Evolutionary conservation across 2,329 filamentous ascomycete species (phyloP), one percentile per base, ranked within the genome.

Genomic region (Scytalidium lignicola): DNA sequence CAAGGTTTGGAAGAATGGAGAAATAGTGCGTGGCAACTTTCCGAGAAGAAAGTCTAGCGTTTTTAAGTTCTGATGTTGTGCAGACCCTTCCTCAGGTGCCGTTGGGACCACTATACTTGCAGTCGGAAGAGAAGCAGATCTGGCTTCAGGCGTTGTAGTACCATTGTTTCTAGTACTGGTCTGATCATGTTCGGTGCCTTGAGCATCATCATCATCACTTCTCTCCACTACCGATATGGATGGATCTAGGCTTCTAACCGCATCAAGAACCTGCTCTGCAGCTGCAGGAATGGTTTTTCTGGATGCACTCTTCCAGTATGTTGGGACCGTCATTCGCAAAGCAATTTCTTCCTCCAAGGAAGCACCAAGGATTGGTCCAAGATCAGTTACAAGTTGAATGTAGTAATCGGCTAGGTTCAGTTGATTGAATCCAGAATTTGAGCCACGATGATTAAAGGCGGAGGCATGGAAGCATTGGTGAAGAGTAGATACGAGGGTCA

Each of bases 401-500:
- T 95, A 95, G 64, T 89, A 85, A 65, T 97, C 92, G 26, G 85
- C 89, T 19, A 95, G 78, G 62, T 95, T 95, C 58, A 95, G 79
- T 21, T 82, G 78, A 48, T 80, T 82, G 60, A 96, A 87, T 10
- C 85, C 78, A 23, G 82, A 78, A 9, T 72, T 72, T 46, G 55
- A 47, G 41, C 47, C 80, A 75, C 21, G 83, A 79, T 50, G 89
- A 78, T 47, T 80, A 79, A 50, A 82, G 7, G 46, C 39, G n/a
- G 59, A 54, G 18, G 80, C 83, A 44, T 83, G 82, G 64, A 88
- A 96, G 51, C 86, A 85, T 50, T 87, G 79, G 28, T 83, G 84
- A 28, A 95, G 74, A 19, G 89, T 82, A 57, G 84, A 85, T 37
- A 90, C 81, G 8, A 96, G 77, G 2, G 83, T 85, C 62, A 95